These are phyloP conservation scores for Rhododendron molle DNA, from an alignment of 148 eudicot species.

Conservation along the genomic window DNA sequence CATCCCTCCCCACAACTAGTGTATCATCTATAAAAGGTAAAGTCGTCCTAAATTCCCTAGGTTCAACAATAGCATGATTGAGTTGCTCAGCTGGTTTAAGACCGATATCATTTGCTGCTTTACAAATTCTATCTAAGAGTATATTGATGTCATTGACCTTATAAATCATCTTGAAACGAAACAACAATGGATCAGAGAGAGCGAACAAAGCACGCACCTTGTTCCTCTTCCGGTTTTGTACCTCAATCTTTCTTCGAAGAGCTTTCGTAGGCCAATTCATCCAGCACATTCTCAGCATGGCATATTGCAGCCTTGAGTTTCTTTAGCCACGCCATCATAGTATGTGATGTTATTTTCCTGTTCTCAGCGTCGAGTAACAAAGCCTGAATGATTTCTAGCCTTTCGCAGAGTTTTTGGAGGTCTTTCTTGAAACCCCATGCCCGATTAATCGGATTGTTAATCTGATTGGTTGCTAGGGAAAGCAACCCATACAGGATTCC, in stretches of 20 bases:
- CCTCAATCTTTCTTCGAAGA: background rate
- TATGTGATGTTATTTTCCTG: background rate
- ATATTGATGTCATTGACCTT: background rate
- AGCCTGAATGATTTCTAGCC: background rate
- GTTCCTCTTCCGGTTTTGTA: background rate
- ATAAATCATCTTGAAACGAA: background rate
- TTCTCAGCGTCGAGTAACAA: background rate
- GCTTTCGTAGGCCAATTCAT: slow-evolving; percentile 6
- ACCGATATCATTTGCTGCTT: background rate
- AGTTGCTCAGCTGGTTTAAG: background rate
- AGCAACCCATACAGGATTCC: background rate
- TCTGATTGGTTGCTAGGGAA: background rate
- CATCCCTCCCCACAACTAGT: slow-evolving; percentile 1
- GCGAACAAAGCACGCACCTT: background rate
- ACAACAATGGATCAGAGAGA: background rate
- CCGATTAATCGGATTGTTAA: background rate
- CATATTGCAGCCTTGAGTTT: background rate
- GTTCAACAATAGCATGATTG: background rate
- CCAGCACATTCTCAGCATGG: slow-evolving; percentile 7
- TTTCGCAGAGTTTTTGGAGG: background rate
- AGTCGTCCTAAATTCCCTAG: background rate
- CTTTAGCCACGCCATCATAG: background rate
- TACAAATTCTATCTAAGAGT: background rate
- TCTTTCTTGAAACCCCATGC: background rate
- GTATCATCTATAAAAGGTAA: background rate